Evolutionary conservation across 345 rosid genomes (phyloP), one percentile per base, ranked within the genome.

Genomic region (Lepidium africanum): DNA sequence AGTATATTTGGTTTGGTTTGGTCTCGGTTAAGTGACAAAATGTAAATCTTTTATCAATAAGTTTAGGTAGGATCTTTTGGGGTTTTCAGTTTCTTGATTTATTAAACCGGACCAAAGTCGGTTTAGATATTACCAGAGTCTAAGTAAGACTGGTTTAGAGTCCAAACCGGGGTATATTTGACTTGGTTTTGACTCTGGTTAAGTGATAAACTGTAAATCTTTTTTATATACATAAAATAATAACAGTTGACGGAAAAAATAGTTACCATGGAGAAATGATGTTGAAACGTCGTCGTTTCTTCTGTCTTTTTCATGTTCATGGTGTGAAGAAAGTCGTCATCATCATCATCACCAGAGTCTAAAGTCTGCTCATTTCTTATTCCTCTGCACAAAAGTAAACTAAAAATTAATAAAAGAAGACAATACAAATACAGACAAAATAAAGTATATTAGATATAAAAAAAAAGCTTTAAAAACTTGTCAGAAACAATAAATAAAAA

Each of bases 191-290:
- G 7, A 17, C 15, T 27, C 33, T 2, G 33, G 33, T 30, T 30
- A 30, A 30, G 33, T 30, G 6, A 27, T 27, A 27, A 27, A 27
- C 0, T 27, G 32, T 27, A 27, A 27, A 27, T 27, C 6, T 27
- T 27, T 27, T 27, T 4, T 27, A 27, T 27, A 4, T 27, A 27
- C 33, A 30, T 30, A 30, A 30, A 21, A 21, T 21, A 54, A 53
- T 10, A 51, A 10, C 0, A 7, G 63, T 45, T 45, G 56, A 47
- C 32, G 37, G 47, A 37, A 3, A 9, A 13, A 21, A 51, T 10
- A 23, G 13, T 27, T 75, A 87, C 92, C 92, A 80, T 48, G 21
- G 67, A 75, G 55, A 74, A 42, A 71, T 75, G 82, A 58, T 43
- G 73, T 25, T 63, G 77, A 73, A 76, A 70, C 77, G 69, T n/a